Evolutionary conservation across 257 asterid species (phyloP), one percentile per base, ranked within the genome.

Genomic region (Ligustrum vulgare): DNA sequence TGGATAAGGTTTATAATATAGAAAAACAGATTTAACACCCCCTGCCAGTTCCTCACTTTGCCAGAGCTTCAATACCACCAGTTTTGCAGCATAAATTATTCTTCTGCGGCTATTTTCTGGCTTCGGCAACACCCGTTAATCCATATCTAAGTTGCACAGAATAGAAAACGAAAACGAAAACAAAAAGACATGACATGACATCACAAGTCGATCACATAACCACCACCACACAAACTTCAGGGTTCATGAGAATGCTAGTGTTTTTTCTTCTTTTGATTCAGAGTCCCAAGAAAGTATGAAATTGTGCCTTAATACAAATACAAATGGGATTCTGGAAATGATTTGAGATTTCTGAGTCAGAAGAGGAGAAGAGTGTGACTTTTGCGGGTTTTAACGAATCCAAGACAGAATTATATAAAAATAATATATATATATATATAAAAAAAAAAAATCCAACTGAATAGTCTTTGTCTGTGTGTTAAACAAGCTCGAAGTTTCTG

Each of bases 331-430:
- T 77, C 64, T 31, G 72, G 69, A 78, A 74, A 66, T 66, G 65
- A 65, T 47, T 72, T 73, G 72, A 76, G 51, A 60, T 25, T 60
- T 22, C 32, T 8, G 31, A 23, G 67, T 18, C 5, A 28, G 31
- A 28, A 28, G 31, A 1, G 31, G 15, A 20, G 5, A 56, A 20
- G 64, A 56, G 64, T 20, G 20, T 11, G 18, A 9, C 69, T 73
- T 70, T 10, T 74, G 83, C 76, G 78, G 77, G 83, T 74, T 64
- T 78, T 41, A 79, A 82, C 73, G 87, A 78, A 80, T 79, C 83
- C 87, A 82, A 82, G 72, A 83, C 51, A 82, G 54, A 69, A n/a
- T 6, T 7, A 56, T n/a, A 20, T 28, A 28, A 28, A 28, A 28
- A 28, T 28, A 28, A 28, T n/a, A n/a, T n/a, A n/a, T n/a, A n/a